phyloP scores from a whole-genome alignment of 106 monocot genomes.

The Iris macrosiphon region DNA sequence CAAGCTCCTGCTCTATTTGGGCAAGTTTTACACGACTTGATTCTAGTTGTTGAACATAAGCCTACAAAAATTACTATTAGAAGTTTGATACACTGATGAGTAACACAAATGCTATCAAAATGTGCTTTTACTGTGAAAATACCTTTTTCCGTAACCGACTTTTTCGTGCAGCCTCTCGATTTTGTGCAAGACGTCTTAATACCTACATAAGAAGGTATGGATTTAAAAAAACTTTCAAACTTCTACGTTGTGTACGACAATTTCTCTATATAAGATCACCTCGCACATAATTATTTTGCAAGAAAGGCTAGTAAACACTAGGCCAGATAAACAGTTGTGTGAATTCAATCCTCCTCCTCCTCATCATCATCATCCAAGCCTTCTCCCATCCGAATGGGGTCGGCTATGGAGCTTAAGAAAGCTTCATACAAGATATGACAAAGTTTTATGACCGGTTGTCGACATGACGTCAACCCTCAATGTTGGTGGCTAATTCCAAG shows the following conservation, averaged over 20 bases:
- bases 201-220: slow-evolving; percentile 30
- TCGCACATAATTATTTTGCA: too few species aligned
- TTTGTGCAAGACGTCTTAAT: slow-evolving; percentile 84
- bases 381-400: too few species aligned
- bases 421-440: too few species aligned
- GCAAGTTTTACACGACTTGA: slow-evolving; percentile 68
- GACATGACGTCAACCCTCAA: too few species aligned
- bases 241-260: background rate
- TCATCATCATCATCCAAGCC: too few species aligned
- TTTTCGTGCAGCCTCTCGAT: slow-evolving; percentile 91
- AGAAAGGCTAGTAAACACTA: too few species aligned
- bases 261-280: too few species aligned
- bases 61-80: slow-evolving; percentile 32
- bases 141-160: slow-evolving; percentile 90
- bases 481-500: too few species aligned
- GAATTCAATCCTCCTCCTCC: too few species aligned
- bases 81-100: background rate
- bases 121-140: slow-evolving; percentile 1
- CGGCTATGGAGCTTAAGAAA: too few species aligned
- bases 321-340: too few species aligned
- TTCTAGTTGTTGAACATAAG: slow-evolving; percentile 92
- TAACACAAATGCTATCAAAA: background rate
- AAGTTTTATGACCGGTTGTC: too few species aligned
- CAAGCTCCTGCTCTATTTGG: slow-evolving; percentile 76
- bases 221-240: background rate